Evolutionary conservation across 495 filamentous ascomycete species (phyloP), one percentile per base, ranked within the genome.

Genomic region (Elasticomyces elasticus): DNA sequence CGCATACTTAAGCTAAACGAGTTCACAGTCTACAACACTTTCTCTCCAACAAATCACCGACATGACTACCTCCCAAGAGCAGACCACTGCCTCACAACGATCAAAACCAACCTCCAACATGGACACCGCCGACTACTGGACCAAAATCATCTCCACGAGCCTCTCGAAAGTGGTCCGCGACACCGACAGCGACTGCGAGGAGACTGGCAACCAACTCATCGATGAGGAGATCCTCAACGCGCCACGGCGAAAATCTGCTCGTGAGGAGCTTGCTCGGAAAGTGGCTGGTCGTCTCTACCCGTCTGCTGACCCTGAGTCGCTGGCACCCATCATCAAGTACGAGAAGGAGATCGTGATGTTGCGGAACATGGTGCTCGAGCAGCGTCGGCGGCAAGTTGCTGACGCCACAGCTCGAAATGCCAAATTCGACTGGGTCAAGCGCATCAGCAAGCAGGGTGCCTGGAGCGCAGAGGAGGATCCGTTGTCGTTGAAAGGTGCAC

Each of bases 301-400:
- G 7, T 38, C 43, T 11, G 54, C 49, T 5, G 49, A 49, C 20
- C 9, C 46, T 24, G 46, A 60, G 19, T 60, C 61, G 1, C 53
- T 66, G 17, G 56, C 54, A 4, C 44, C 64, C 0, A 45, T 65
- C 25, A 67, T 67, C 58, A 55, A 62, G 26, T 67, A 67, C 33
- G 65, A 67, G 54, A 59, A 62, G 49, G 54, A 64, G 17, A 47
- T 64, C 26, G 49, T 64, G 38, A 54, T 58, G 25, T 54, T 62
- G 1, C 55, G 62, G 4, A 25, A 33, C 5, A 25, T 49, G 17
- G 33, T 63, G 5, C 30, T 57, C 1, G 45, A 53, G 28, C 61
- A 61, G 40, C 58, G 63, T 5, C 54, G 56, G 51, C 28, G 47
- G 9, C 45, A 11, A 13, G 62, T 60, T 25, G 60, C 57, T 37